A percentile compares a stretch with the other conserved stretches of the same genome.
These are phyloP conservation scores for Henckelia pumila DNA, from an alignment of 257 asterid genomes.

Conservation along the genomic window DNA sequence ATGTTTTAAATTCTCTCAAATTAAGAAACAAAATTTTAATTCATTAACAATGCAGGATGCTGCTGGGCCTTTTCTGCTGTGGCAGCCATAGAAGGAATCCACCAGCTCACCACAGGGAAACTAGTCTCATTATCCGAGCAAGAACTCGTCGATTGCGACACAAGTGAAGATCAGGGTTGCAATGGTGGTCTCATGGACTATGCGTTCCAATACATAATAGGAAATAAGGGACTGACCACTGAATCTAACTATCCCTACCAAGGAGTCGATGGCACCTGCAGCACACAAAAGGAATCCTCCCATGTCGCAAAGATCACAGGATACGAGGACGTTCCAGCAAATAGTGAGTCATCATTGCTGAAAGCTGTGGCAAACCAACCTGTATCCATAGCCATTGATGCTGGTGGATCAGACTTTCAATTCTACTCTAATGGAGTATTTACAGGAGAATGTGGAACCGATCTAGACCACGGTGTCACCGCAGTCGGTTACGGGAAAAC, in stretches of 20 bases:
- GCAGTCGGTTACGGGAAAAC: constrained; percentile 36
- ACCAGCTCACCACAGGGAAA: constrained; percentile 25
- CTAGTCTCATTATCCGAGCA: constrained; percentile 34
- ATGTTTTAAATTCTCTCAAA: too few species aligned
- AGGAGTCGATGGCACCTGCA: constrained; percentile 24
- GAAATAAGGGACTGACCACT: constrained; percentile 16
- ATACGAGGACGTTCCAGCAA: constrained; percentile 20
- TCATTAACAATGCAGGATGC: constrained; percentile 35
- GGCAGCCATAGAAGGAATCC: constrained; percentile 38
- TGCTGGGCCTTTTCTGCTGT: constrained; percentile 45
- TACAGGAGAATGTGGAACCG: constrained; percentile 40
- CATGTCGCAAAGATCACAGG: constrained; percentile 15
- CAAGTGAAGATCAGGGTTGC: constrained; percentile 35
- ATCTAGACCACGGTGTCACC: constrained; percentile 40
- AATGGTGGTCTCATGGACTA: constrained; percentile 17
- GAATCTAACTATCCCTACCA: constrained; percentile 27
- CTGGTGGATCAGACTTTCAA: constrained; percentile 30
- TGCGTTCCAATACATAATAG: constrained; percentile 23
- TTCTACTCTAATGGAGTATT: constrained; percentile 39
- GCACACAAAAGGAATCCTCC: not conserved
- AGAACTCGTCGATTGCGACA: constrained; percentile 40
- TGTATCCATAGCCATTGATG: constrained; percentile 36
- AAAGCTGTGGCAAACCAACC: constrained; percentile 35
- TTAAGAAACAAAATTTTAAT: not conserved
- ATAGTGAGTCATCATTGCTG: constrained; percentile 27